phyloP scores from a whole-genome alignment of 768 basidiomycete genomes.

The Lactifluus pinguis region DNA sequence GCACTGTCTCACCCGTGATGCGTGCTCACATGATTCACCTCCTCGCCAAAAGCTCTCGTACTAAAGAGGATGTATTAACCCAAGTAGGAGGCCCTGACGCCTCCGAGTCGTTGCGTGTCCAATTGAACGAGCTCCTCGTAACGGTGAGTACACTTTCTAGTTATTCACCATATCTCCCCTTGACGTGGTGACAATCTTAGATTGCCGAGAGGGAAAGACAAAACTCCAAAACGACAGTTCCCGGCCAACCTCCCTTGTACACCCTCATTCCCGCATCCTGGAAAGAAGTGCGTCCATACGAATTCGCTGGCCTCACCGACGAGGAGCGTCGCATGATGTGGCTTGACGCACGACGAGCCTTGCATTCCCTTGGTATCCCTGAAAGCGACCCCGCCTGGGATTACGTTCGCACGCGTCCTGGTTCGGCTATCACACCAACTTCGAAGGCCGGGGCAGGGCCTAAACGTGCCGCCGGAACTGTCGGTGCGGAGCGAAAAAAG shows the following conservation, averaged over 20 bases:
- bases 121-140: slow-evolving; percentile 40
- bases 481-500: slow-evolving; percentile 12
- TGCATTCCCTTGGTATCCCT: slow-evolving; percentile 44
- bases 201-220: slow-evolving; percentile 14
- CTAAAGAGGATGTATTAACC: slow-evolving; percentile 30
- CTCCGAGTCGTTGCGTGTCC: slow-evolving; percentile 29
- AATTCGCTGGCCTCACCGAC: slow-evolving; percentile 44
- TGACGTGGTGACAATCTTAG: neutral
- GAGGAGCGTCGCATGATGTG: slow-evolving; percentile 41
- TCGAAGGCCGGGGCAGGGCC: neutral
- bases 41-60: slow-evolving; percentile 42
- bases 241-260: slow-evolving; percentile 29
- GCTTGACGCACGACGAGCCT: slow-evolving; percentile 40
- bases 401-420: slow-evolving; percentile 30
- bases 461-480: slow-evolving; percentile 1
- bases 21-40: slow-evolving; percentile 43
- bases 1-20: slow-evolving; percentile 18
- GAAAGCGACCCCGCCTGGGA: slow-evolving; percentile 57
- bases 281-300: slow-evolving; percentile 63
- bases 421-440: neutral
- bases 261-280: slow-evolving; percentile 48
- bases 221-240: neutral
- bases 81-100: slow-evolving; percentile 38
- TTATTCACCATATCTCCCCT: neutral
- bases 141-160: slow-evolving; percentile 31